Base-by-base conservation (phyloP, 345 rosid genomes). In the Salix exigua region DNA sequence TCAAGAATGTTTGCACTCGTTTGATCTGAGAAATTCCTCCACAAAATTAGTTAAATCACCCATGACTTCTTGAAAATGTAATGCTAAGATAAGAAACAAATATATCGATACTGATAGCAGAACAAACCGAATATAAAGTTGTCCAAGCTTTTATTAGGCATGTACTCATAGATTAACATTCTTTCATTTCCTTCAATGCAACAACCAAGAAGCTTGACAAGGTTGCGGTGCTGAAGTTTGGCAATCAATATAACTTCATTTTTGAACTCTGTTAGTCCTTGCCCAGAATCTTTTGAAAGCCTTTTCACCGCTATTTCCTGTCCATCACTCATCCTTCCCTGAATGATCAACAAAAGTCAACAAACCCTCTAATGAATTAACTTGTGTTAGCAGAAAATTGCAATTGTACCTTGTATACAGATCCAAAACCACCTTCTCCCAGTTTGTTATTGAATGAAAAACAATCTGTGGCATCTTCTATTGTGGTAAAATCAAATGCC, bases 261-360 rank as follows among this genome's bases (percentile, higher is more conserved):
- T 76, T 83, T 84, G 73, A 88, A 84, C 79, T 88, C 91, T 26
- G 51, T 75, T 21, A 75, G 2, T 55, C 91, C 91, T 70, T 83
- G 87, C 3, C 85, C 82, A n/a, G 91, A 88, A 74, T 75, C 74
- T 70, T 37, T 71, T 0, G 89, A 85, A 44, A 86, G 85, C 80
- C 89, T 86, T 65, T 88, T 88, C 72, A 88, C 86, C 12, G 88
- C 91, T 19, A 88, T 83, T 75, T 86, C 87, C 72, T 78, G 85
- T 25, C 87, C 87, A 71, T 81, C 76, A 10, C 18, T 33, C 2
- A 88, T 72, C 7, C 42, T 80, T 9, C 91, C 89, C 89, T 68
- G 31, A n/a, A n/a, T 68, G 50, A 40, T 42, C 53, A 68, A 73
- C 26, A 10, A n/a, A 33, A 19, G 50, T 33, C 44, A 31, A 25